These are phyloP conservation scores for Candida krabiensis DNA, from an alignment of 805 yeast species.

Conservation along the genomic window DNA sequence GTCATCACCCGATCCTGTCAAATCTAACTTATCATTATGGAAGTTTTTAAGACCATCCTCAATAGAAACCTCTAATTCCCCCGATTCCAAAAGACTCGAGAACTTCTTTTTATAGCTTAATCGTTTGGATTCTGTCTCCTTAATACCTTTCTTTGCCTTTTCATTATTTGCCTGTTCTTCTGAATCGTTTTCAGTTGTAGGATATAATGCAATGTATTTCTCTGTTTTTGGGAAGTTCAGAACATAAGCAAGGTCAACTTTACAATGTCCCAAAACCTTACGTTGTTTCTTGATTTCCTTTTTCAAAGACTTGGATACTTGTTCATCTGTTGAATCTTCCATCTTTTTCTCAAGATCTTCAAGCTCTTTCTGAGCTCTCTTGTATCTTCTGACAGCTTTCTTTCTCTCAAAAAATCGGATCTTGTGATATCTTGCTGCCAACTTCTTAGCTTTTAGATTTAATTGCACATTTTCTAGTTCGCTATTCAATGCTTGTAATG, in stretches of 20 bases:
- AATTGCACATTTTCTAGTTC: conserved; percentile 45
- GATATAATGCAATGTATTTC: conserved; percentile 79
- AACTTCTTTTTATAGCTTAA: conserved; percentile 51
- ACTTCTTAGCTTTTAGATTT: conserved; percentile 40
- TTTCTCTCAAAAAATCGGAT: conserved; percentile 88
- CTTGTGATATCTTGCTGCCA: conserved; percentile 82
- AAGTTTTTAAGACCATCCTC: conserved; percentile 40
- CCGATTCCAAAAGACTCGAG: conserved; percentile 50
- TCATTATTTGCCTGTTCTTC: conserved; percentile 30
- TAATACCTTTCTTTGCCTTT: conserved; percentile 43
- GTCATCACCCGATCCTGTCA: too few relatives aligned
- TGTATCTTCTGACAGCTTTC: conserved; percentile 75
- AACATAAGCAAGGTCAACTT: conserved; percentile 72
- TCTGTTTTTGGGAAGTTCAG: conserved; percentile 74
- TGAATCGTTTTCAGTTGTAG: conserved; percentile 37
- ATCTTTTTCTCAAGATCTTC: conserved; percentile 36
- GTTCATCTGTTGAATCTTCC: conserved; percentile 16
- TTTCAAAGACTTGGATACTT: conserved; percentile 23
- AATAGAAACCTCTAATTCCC: conserved; percentile 51
- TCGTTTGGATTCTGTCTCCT: conserved; percentile 43
- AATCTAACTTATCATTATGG: not conserved
- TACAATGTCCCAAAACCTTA: conserved; percentile 53
- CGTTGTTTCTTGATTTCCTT: conserved; percentile 39
- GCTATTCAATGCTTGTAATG: conserved; percentile 45
- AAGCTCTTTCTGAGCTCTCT: conserved; percentile 43